Base-by-base conservation (phyloP, 2,329 filamentous ascomycete genomes). In the Helminthosporium solani region DNA sequence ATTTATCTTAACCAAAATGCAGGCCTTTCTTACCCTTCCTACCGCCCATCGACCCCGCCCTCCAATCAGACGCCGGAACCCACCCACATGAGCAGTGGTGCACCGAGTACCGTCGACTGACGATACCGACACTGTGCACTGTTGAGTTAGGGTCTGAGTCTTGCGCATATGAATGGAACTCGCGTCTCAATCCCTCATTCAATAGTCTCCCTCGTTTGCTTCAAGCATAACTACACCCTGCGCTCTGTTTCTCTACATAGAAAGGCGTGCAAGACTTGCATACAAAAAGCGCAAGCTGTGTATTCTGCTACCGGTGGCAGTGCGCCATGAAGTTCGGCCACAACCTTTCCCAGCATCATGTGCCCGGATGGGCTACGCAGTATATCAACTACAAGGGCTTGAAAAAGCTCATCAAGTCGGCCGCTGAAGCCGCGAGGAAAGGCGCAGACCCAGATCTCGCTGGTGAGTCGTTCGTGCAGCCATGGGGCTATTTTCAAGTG, bases 361-460 rank as follows among this genome's bases (percentile, higher is more conserved):
- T 94, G 64, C 89, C 88, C 38, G 88, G 92, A 73, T 95, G 89
- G 89, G 85, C 87, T 42, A 78, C 84, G 46, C 85, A 80, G 25
- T 95, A 95, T 68, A 91, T 94, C 75, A 84, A 94, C 74, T 95
- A 95, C 77, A 94, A 92, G 68, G 84, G 85, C 58, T 77, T 97
- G 61, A 99, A 99, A 79, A 96, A 94, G 76, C 82, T 96, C 54
- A 91, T 99, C 75, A 97, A 96, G 66, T 82, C 85, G 11, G 86
- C 87, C 27, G 79, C 83, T 47, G 77, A 81, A 54, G 80, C 82
- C 50, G 77, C 77, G 12, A 85, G 84, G 65, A 78, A 82, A 64
- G 87, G 87, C 62, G 81, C 85, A 58, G 82, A 87, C 62, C 85
- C 88, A 50, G 94, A 99, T 80, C 79, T 96, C 73, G 90, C 92